phyloP scores from a whole-genome alignment of 768 basidiomycete genomes.

The Chiua virens region DNA sequence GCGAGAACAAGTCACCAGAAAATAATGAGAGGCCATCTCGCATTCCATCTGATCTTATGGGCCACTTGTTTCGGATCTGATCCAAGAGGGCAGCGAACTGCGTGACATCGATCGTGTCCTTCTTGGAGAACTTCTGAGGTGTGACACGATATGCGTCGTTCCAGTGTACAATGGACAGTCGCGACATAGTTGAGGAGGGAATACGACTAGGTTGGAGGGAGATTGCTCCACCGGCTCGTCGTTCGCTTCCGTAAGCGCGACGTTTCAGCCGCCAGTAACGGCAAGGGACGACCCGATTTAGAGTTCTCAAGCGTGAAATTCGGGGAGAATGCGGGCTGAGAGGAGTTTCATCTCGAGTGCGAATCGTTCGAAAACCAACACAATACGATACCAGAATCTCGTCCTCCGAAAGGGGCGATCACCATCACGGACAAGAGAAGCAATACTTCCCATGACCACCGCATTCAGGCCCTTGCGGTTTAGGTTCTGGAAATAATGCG shows the following conservation, averaged over 20 bases:
- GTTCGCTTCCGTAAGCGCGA: too few relatives aligned
- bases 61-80: slow-evolving; percentile 57
- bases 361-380: too few relatives aligned
- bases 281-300: background rate
- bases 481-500: too few relatives aligned
- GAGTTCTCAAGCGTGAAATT: background rate
- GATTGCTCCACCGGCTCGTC: too few relatives aligned
- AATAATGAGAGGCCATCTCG: slow-evolving; percentile 77
- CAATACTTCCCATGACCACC: too few relatives aligned
- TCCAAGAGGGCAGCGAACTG: slow-evolving; percentile 73
- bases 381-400: too few relatives aligned
- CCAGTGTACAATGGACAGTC: slow-evolving; percentile 12
- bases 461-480: too few relatives aligned
- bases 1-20: slow-evolving; percentile 83
- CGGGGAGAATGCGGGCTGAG: background rate
- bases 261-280: too few relatives aligned
- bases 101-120: slow-evolving; percentile 71
- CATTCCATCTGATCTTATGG: slow-evolving; percentile 38
- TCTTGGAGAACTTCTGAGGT: slow-evolving; percentile 54
- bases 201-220: background rate
- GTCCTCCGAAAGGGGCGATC: too few relatives aligned
- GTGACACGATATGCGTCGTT: background rate
- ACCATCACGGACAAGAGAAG: too few relatives aligned
- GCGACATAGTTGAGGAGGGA: slow-evolving; percentile 22
- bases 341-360: too few relatives aligned